phyloP scores from a whole-genome alignment of 1,139 yeast species.

The Wickerhamiella pararugosa region DNA sequence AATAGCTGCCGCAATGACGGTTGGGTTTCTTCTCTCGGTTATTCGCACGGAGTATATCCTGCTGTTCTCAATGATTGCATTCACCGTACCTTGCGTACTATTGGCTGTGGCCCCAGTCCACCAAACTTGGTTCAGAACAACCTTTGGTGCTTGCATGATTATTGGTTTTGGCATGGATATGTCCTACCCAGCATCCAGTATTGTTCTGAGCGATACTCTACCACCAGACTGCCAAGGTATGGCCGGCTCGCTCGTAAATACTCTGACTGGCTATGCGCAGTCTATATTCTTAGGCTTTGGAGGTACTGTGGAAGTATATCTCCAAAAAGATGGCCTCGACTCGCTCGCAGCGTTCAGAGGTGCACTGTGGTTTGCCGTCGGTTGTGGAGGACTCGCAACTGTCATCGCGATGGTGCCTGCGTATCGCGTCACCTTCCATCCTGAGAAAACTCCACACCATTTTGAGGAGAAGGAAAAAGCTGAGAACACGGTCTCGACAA shows the following conservation, averaged over 20 bases:
- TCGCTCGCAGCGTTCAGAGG: constrained; percentile 29
- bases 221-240: constrained; percentile 46
- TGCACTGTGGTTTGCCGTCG: constrained; percentile 38
- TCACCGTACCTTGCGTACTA: constrained; percentile 29
- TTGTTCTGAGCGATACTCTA: constrained; percentile 36
- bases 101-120: constrained; percentile 33
- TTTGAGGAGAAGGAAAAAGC: no score
- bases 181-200: constrained; percentile 48
- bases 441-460: no score
- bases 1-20: constrained; percentile 30
- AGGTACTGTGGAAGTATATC: constrained; percentile 37
- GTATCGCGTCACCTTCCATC: no score
- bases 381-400: constrained; percentile 36
- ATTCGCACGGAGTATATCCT: constrained; percentile 32
- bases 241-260: constrained; percentile 48
- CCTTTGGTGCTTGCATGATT: constrained; percentile 34
- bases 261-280: constrained; percentile 47
- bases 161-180: constrained; percentile 49
- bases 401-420: constrained; percentile 18
- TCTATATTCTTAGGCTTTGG: constrained; percentile 51
- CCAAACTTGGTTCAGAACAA: constrained; percentile 40
- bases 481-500: no score
- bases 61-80: constrained; percentile 33
- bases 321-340: constrained; percentile 24
- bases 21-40: constrained; percentile 29